Conservation (phyloP, 31 red algal genomes). For the Odonthalia washingtoniensis region DNA sequence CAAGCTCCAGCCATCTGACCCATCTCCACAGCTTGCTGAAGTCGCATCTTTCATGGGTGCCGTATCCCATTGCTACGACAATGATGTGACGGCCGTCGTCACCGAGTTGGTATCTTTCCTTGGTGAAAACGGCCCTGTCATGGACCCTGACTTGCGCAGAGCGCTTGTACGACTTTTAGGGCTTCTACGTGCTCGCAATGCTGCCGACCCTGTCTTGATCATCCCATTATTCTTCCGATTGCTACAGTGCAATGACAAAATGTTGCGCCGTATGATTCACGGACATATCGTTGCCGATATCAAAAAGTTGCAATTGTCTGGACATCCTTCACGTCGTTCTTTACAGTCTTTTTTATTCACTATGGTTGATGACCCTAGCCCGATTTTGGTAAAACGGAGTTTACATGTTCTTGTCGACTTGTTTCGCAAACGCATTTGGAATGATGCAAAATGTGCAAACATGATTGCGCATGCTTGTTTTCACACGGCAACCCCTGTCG, state of each 20-base stretch:
- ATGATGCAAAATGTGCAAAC: conserved; percentile 76
- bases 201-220: conserved; percentile 41
- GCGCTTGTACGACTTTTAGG: conserved; percentile 60
- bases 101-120: conserved; percentile 32
- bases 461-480: conserved; percentile 67
- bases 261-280: conserved; percentile 59
- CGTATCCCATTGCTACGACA: conserved; percentile 50
- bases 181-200: conserved; percentile 57
- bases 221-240: conserved; percentile 78
- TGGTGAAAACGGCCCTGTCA: conserved; percentile 23
- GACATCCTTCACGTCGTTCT: conserved; percentile 37
- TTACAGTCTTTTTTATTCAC: conserved; percentile 45
- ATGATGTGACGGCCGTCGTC: not conserved
- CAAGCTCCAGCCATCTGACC: conserved; percentile 65
- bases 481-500: conserved; percentile 52
- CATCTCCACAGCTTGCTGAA: conserved; percentile 61
- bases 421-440: conserved; percentile 79
- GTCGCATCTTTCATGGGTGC: conserved; percentile 72
- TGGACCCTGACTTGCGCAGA: conserved; percentile 62
- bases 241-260: conserved; percentile 67
- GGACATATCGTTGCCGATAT: conserved; percentile 75
- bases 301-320: conserved; percentile 69
- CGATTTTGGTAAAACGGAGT: conserved; percentile 74
- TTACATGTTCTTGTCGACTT: conserved; percentile 74
- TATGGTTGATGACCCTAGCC: conserved; percentile 57